A percentile compares a stretch with the other conserved stretches of the same genome.
Conservation (phyloP, 805 yeast genomes). For the Monosporozyma yasuniensis region DNA sequence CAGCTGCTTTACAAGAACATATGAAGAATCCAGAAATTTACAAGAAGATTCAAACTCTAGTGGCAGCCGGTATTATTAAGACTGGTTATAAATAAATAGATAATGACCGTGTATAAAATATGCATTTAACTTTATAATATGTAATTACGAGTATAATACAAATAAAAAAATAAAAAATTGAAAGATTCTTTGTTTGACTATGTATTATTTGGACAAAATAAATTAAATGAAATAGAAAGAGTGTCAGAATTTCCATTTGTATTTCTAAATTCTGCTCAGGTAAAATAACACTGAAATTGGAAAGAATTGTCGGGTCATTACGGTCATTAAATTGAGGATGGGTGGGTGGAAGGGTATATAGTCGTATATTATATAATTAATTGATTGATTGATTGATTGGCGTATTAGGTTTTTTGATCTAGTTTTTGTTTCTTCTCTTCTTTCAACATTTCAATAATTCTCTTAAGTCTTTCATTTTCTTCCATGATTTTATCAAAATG, state of each 20-base stretch:
- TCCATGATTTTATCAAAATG: constrained; percentile 55
- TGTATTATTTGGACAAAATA: too few species aligned
- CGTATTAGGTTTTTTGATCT: neutral
- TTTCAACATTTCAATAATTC: constrained; percentile 9
- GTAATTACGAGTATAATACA: neutral
- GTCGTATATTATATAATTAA: neutral
- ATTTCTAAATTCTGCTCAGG: too few species aligned
- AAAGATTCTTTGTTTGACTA: neutral
- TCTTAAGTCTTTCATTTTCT: constrained; percentile 53
- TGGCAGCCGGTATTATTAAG: constrained; percentile 95
- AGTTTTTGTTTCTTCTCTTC: neutral
- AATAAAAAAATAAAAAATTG: neutral
- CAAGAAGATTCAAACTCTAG: constrained; percentile 76
- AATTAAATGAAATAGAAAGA: too few species aligned
- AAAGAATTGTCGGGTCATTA: neutral
- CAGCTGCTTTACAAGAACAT: constrained; percentile 95
- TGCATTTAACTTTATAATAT: neutral
- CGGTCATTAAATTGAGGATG: neutral
- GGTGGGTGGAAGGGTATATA: neutral
- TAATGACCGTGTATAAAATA: neutral
- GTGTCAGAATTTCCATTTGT: too few species aligned
- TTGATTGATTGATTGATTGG: neutral
- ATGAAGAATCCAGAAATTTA: constrained; percentile 93
- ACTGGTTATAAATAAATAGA: constrained; percentile 39
- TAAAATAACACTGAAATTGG: too few species aligned